Evolutionary conservation across 2,329 filamentous ascomycete genomes (phyloP).

Genomic region (Cercospora sp.): DNA sequence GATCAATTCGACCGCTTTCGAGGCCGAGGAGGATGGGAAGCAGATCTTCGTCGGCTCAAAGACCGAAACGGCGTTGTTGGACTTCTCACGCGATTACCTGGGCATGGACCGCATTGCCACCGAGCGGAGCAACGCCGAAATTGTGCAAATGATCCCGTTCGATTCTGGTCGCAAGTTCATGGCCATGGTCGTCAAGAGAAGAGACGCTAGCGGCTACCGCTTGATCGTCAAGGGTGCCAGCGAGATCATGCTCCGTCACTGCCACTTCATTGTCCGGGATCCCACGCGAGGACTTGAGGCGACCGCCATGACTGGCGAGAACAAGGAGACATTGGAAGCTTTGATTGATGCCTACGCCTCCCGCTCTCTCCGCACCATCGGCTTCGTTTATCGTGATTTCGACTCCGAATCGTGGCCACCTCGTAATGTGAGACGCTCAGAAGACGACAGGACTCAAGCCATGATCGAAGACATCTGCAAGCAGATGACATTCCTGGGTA

Average conservation of each 20-base stretch:
- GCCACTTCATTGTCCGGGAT: slow-evolving; percentile 57
- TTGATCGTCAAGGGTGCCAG: slow-evolving; percentile 56
- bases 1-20: slow-evolving; percentile 69
- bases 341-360: slow-evolving; percentile 77
- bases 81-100: slow-evolving; percentile 65
- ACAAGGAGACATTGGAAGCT: slow-evolving; percentile 59
- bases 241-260: slow-evolving; percentile 52
- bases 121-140: slow-evolving; percentile 61
- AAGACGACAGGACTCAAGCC: slow-evolving; percentile 63
- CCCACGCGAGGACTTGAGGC: slow-evolving; percentile 59
- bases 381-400: slow-evolving; percentile 80
- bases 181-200: slow-evolving; percentile 61
- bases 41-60: slow-evolving; percentile 70
- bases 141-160: slow-evolving; percentile 60
- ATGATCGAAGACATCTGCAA: slow-evolving; percentile 68
- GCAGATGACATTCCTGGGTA: slow-evolving; percentile 70
- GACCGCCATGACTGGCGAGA: slow-evolving; percentile 56
- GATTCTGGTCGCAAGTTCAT: slow-evolving; percentile 70
- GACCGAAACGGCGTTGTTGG: slow-evolving; percentile 73
- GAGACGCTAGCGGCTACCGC: slow-evolving; percentile 54
- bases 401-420: slow-evolving; percentile 70
- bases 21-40: slow-evolving; percentile 62
- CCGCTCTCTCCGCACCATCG: slow-evolving; percentile 80
- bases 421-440: slow-evolving; percentile 56
- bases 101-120: slow-evolving; percentile 62